Percentiles rank a stretch among this genome's conserved stretches.
phyloP scores from a whole-genome alignment of 2,329 filamentous ascomycete species.

The Lecanoromycetidae sp. region DNA sequence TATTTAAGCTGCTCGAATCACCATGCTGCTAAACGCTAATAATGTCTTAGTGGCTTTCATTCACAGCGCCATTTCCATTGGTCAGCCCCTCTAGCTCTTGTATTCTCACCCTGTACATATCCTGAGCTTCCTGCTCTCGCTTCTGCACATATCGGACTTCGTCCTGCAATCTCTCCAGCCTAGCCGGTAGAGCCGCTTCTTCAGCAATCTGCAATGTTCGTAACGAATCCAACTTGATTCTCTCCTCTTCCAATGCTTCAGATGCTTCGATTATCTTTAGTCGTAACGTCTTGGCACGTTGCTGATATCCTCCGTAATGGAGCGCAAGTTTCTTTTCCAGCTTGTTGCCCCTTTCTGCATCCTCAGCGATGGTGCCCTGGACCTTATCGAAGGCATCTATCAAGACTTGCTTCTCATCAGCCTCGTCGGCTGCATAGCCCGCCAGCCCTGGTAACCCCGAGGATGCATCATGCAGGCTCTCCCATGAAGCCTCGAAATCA shows the following conservation, averaged over 20 bases:
- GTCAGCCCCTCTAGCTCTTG: constrained; percentile 61
- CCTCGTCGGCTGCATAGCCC: constrained; percentile 65
- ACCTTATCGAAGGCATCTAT: constrained; percentile 61
- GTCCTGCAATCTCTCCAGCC: constrained; percentile 64
- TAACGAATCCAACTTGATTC: constrained; percentile 59
- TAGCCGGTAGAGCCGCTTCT: constrained; percentile 57
- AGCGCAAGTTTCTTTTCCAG: constrained; percentile 86
- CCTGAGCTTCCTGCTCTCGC: constrained; percentile 82
- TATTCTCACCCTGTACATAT: constrained; percentile 62
- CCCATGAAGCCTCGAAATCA: constrained; percentile 41
- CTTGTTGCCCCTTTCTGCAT: constrained; percentile 71
- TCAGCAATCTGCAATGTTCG: constrained; percentile 67
- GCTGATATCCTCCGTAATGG: constrained; percentile 80
- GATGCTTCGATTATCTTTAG: constrained; percentile 68
- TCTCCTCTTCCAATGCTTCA: constrained; percentile 61
- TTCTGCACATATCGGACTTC: constrained; percentile 71
- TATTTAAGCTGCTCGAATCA: background rate
- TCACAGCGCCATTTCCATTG: constrained; percentile 9
- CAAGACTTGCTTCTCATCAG: constrained; percentile 55
- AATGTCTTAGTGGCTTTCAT: constrained; percentile 9
- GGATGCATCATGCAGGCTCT: constrained; percentile 34
- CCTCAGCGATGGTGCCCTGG: constrained; percentile 59
- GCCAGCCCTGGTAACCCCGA: constrained; percentile 59
- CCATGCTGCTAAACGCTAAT: background rate
- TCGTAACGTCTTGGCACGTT: constrained; percentile 66